Percentiles rank a stretch among this genome's conserved stretches.
Evolutionary conservation across 495 filamentous ascomycete species (phyloP).

Genomic region (Lasiosphaeria miniovina): DNA sequence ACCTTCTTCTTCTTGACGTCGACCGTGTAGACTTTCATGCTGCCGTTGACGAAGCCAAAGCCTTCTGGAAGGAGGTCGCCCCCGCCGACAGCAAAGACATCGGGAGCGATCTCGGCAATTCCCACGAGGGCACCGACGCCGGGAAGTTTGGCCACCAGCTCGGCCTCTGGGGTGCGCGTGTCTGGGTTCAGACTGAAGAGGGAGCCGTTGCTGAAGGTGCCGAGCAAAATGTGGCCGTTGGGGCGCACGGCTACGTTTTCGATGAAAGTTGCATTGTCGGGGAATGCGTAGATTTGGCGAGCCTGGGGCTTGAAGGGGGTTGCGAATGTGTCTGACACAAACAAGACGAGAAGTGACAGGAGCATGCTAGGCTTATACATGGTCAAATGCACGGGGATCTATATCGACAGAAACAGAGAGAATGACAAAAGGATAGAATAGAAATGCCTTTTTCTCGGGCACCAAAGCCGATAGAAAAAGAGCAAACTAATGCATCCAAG

Average conservation of each 20-base stretch:
- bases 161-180: background rate
- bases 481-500: too few relatives aligned
- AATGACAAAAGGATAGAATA: too few relatives aligned
- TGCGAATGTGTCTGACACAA: too few relatives aligned
- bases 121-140: background rate
- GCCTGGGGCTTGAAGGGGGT: too few relatives aligned
- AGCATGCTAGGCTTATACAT: too few relatives aligned
- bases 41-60: background rate
- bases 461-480: too few relatives aligned
- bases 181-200: background rate
- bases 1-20: background rate
- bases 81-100: background rate
- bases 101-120: background rate
- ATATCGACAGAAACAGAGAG: too few relatives aligned
- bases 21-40: slow-evolving; percentile 4
- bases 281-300: background rate
- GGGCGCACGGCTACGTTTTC: background rate
- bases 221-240: slow-evolving; percentile 1
- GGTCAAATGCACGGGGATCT: too few relatives aligned
- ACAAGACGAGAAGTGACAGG: too few relatives aligned
- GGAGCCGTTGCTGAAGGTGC: background rate
- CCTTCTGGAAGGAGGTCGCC: background rate
- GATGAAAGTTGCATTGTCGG: slow-evolving; percentile 1
- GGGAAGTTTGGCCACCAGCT: background rate
- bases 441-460: too few relatives aligned